Evolutionary conservation across 164 flowering plant species (phyloP), one percentile per base, ranked within the genome.

Genomic region (Chloranthus sessilifolius): DNA sequence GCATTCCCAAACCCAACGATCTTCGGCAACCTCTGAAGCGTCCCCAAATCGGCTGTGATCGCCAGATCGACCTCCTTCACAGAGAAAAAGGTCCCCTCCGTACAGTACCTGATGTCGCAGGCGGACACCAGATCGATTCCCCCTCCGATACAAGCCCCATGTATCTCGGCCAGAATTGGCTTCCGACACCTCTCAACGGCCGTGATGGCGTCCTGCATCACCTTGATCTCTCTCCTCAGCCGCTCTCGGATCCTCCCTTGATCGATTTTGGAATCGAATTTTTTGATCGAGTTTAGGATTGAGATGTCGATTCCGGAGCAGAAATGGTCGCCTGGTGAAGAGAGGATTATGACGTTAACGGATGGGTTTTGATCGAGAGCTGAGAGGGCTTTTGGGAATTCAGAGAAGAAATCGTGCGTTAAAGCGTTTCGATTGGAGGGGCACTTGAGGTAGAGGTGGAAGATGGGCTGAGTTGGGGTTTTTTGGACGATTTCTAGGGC

Each of bases 31-130:
- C 99, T 75, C 82, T 94, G 97, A 5, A 94, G 71, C 43, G 95
- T 70, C 46, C 97, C 97, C 2, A 94, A 65, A 71, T 94, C 97
- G 16, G 97, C 92, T 3, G 74, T 56, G 42, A 94, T 63, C 20
- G 64, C 99, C 69, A 84, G 40, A 60, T 94, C 96, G 30, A 94
- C 95, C 66, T 89, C 97, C 72, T 84, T 94, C 49, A 89, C 97
- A 14, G 74, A 61, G 55, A 94, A 94, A 24, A 74, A 73, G 0
- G 92, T 80, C 38, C 70, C 74, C 31, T 61, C 59, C 12, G 82
- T 60, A 49, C 88, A 82, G 42, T 56, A 81, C 78, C 97, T 67
- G 2, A 94, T 34, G 61, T 84, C 97, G 56, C 97, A 92, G 11
- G 99, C 95, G 2, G 88, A 77, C 10, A 81, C 66, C 16, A 92